Conservation (phyloP, 345 rosid species). For the Aegle marmelos region DNA sequence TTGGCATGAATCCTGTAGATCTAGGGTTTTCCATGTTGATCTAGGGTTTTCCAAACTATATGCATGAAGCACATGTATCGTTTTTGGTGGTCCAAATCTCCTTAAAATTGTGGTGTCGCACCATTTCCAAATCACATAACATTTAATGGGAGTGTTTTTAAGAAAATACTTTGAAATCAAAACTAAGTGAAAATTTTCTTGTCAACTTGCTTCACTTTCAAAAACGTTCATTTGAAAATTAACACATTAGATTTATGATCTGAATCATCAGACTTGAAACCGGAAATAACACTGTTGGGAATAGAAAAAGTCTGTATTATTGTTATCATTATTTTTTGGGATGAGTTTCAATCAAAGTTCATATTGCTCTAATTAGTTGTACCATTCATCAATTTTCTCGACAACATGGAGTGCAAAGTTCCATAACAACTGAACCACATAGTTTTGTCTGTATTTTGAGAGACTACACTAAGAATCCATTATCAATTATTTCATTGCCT, state of each 20-base stretch:
- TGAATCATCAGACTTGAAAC: neutral
- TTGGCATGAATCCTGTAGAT: conserved; percentile 15
- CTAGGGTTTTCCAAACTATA: conserved; percentile 12
- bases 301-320: too few relatives aligned
- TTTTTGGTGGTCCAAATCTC: neutral
- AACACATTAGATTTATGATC: neutral
- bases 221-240: neutral
- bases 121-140: neutral
- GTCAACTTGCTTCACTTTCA: neutral
- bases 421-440: conserved; percentile 2
- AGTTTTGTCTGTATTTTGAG: neutral
- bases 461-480: neutral
- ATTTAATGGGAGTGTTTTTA: neutral
- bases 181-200: neutral
- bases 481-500: neutral
- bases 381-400: neutral
- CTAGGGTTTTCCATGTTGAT: conserved; percentile 16
- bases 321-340: too few relatives aligned
- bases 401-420: neutral
- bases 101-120: neutral
- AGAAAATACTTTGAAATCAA: neutral
- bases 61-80: neutral
- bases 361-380: neutral
- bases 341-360: neutral
- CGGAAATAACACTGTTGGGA: too few relatives aligned